Evolutionary conservation across 148 eudicot species (phyloP).

Genomic region (Heliosperma pusillum): DNA sequence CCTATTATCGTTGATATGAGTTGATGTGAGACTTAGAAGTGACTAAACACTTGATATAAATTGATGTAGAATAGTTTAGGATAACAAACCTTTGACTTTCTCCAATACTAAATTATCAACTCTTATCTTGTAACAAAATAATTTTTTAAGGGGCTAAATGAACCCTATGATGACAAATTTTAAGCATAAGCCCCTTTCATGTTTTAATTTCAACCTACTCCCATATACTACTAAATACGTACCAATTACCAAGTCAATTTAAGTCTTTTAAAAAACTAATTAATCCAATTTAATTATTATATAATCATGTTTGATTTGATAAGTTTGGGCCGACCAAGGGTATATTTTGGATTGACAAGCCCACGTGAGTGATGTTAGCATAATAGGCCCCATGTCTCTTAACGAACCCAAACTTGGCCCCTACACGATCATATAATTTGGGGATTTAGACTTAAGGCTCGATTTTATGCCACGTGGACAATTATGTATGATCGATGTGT

Average conservation of each 20-base stretch:
- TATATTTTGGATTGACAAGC: constrained; percentile 20
- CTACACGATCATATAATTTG: neutral
- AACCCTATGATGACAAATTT: no score
- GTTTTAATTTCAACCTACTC: neutral
- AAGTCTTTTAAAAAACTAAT: neutral
- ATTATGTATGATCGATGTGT: neutral
- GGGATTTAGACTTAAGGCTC: neutral
- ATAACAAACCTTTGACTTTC: neutral
- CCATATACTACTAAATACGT: no score
- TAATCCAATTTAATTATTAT: no score
- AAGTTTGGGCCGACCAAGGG: constrained; percentile 24
- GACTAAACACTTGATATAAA: neutral
- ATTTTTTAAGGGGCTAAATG: no score
- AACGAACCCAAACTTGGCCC: constrained; percentile 1
- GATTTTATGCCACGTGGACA: constrained; percentile 2
- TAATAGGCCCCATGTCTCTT: constrained; percentile 18
- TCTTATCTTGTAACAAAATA: neutral
- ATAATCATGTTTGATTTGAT: neutral
- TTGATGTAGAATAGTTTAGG: neutral
- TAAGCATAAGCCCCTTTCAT: neutral
- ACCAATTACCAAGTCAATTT: neutral
- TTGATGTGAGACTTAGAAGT: neutral
- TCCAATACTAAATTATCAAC: neutral
- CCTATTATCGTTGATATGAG: no score
- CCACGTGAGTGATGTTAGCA: constrained; percentile 27